Base-by-base conservation (phyloP, 73 alveolate genomes). In the Symbiodinium natans region DNA sequence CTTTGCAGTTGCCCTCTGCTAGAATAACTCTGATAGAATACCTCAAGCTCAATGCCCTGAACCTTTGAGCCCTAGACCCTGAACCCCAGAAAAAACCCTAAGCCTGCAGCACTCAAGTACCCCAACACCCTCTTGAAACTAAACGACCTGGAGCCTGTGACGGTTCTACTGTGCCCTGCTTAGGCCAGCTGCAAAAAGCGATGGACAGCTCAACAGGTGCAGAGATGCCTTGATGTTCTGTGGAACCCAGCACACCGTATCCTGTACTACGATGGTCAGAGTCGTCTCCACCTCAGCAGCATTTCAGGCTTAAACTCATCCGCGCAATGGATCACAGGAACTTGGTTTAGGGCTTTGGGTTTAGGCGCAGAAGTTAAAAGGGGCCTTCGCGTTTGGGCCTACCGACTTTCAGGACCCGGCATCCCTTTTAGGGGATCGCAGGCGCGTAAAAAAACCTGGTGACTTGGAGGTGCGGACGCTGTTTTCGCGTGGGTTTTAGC, bases 271-370 rank as follows among this genome's bases (percentile, higher is more conserved):
- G 68, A 52, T 52, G 68, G n/a, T 52, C 68, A 52, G 68, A 52
- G 68, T 52, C 68, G 68, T 52, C 68, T 52, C 68, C 68, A 52
- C 95, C 68, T 52, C 68, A 52, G 63, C 3, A 48, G 68, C 68
- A 52, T 52, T 2, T 10, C 68, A 10, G n/a, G 68, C 68, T 52
- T 52, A 1, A 10, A 10, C 5, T 52, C 68, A 17, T 52, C 68
- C 68, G 68, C 23, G 68, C n/a, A 52, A 6, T 21, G 68, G 68
- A 52, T 52, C 5, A 52, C 21, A 52, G 23, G 68, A 52, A 52
- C 21, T 52, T 10, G 68, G 68, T 11, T 46, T 2, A 46, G 59
- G 59, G 59, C 1, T 21, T 52, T 52, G 68, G 68, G 68, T 7
- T 11, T 11, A 11, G 25, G 27, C 21, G 68, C 17, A 46, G 9